Evolutionary conservation across 306 rosid species (phyloP).

Genomic region (Luffa aegyptiaca): DNA sequence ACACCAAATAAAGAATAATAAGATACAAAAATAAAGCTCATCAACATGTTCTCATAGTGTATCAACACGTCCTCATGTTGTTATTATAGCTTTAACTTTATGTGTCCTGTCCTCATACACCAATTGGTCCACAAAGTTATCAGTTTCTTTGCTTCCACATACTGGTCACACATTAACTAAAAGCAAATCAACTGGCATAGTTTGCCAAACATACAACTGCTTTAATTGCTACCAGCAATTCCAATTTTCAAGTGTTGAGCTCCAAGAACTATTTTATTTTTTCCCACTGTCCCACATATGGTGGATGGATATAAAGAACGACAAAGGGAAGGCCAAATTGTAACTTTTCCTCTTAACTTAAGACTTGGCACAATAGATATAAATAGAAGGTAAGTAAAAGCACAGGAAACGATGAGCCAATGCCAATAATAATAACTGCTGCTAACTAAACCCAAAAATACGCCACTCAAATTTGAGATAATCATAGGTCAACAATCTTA

Average conservation of each 20-base stretch:
- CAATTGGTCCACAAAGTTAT: neutral
- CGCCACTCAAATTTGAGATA: neutral
- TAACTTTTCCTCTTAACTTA: neutral
- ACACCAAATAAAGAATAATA: too few species aligned
- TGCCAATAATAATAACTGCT: neutral
- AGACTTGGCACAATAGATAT: neutral
- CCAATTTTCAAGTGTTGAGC: neutral
- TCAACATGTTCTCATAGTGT: neutral
- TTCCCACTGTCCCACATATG: neutral
- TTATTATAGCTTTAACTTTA: neutral
- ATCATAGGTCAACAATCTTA: neutral
- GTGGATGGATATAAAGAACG: neutral
- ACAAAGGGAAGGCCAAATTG: neutral
- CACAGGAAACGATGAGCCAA: neutral
- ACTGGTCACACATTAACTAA: neutral
- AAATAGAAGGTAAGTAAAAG: neutral
- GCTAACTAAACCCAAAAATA: neutral
- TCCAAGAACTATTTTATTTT: neutral
- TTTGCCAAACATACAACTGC: neutral
- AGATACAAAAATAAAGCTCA: neutral
- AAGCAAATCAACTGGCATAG: neutral
- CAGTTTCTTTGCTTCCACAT: neutral
- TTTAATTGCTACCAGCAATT: neutral
- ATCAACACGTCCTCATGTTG: neutral
- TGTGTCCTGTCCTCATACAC: neutral